Evolutionary conservation across 257 asterid genomes (phyloP), one percentile per base, ranked within the genome.

Genomic region (Lithospermum erythrorhizon): DNA sequence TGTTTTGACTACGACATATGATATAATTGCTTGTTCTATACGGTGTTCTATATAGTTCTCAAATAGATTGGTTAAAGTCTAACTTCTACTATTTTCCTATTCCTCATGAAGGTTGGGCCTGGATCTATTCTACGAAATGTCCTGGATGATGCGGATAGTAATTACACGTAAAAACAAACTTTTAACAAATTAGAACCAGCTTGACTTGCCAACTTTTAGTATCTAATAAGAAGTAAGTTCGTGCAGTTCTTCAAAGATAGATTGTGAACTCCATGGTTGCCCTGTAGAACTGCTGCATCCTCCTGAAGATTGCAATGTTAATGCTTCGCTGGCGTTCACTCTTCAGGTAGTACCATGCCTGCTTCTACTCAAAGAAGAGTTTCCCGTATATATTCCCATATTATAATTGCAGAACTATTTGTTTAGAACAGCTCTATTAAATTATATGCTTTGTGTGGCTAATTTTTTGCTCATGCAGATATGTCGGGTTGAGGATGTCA

Each of bases 301-400:
- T 65, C 94, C 91, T 57, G 97, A 89, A 79, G 94, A 89, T 70
- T 89, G 97, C 87, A 86, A 81, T 63, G 89, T 89, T 71, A 89
- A 89, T 74, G 81, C 83, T 63, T 84, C 97, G 61, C 69, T 89
- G 58, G 64, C 95, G 70, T 84, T 84, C 76, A 86, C 97, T 70
- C 86, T 89, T 69, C 95, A 89, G 97, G 97, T 89, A 76, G 70
- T 72, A 66, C 65, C 74, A 64, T 69, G 61, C 67, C 65, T 61
- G 65, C 67, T 73, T 78, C 76, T 53, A 63, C 74, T 66, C 71
- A 71, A 65, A 67, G 76, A 75, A 70, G 78, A 69, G 67, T 71
- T 68, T 61, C 63, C 17, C n/a, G 6, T 55, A 8, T 10, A 16
- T 9, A 22, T 17, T 56, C 57, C 23, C 21, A 2, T n/a, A 53